phyloP scores from a whole-genome alignment of 257 asterid species.

The Solanum boliviense region DNA sequence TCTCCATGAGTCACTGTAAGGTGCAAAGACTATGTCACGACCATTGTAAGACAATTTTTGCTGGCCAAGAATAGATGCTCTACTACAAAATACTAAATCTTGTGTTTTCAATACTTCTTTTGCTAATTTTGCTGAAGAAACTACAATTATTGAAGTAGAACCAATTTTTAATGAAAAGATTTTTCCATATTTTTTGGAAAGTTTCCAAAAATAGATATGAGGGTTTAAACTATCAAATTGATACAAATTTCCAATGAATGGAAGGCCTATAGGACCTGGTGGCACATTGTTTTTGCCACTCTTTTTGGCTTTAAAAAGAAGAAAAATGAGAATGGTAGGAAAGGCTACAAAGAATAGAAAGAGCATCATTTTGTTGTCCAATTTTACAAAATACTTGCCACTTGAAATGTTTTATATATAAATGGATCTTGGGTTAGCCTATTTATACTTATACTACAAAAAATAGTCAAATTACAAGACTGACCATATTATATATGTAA shows the following conservation, averaged over 20 bases:
- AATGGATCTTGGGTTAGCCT: not conserved
- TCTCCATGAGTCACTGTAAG: too few relatives aligned
- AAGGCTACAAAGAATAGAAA: not conserved
- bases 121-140: not conserved
- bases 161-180: not conserved
- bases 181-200: not conserved
- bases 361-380: not conserved
- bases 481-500: too few relatives aligned
- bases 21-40: too few relatives aligned
- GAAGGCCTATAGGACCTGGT: accelerated
- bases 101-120: not conserved
- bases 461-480: too few relatives aligned
- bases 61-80: not conserved
- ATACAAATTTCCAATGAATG: not conserved
- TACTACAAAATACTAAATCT: not conserved
- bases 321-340: not conserved
- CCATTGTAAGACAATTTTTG: not conserved
- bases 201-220: not conserved
- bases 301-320: not conserved
- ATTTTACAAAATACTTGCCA: not conserved
- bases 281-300: not conserved
- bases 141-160: not conserved
- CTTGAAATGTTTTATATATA: not conserved
- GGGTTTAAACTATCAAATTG: not conserved
- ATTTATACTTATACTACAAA: too few relatives aligned